phyloP scores from a whole-genome alignment of 345 rosid genomes.

The Populus pruinosa region DNA sequence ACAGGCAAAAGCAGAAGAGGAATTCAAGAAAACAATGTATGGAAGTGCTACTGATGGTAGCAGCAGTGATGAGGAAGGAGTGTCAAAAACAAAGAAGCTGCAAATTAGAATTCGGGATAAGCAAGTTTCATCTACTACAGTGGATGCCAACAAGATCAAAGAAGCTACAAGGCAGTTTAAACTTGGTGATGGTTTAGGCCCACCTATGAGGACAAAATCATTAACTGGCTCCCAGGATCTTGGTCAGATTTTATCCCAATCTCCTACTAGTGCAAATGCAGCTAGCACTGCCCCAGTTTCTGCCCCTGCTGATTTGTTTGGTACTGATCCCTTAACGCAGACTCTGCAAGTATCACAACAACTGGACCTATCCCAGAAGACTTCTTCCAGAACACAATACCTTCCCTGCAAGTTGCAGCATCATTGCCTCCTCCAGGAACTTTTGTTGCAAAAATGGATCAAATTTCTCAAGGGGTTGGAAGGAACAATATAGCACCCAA shows the following conservation, averaged over 20 bases:
- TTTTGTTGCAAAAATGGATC: slow-evolving; percentile 69
- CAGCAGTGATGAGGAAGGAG: slow-evolving; percentile 94
- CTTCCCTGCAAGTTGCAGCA: slow-evolving; percentile 85
- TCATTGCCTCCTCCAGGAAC: slow-evolving; percentile 86
- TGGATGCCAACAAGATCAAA: slow-evolving; percentile 90
- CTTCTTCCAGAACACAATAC: slow-evolving; percentile 86
- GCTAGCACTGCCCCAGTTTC: slow-evolving; percentile 43
- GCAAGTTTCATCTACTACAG: slow-evolving; percentile 61
- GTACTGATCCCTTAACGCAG: slow-evolving; percentile 50
- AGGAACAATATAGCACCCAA: slow-evolving; percentile 34
- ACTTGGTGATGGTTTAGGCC: slow-evolving; percentile 82
- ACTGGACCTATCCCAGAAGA: slow-evolving; percentile 88
- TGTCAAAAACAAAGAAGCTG: slow-evolving; percentile 58
- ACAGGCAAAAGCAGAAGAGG: slow-evolving; percentile 96
- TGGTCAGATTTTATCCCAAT: slow-evolving; percentile 50
- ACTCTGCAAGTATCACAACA: slow-evolving; percentile 48
- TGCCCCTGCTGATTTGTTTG: slow-evolving; percentile 65
- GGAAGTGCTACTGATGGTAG: slow-evolving; percentile 76
- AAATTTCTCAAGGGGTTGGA: slow-evolving; percentile 46
- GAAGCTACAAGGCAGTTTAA: slow-evolving; percentile 85
- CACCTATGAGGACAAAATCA: slow-evolving; percentile 68
- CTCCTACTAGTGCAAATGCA: slow-evolving; percentile 33
- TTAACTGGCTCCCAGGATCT: slow-evolving; percentile 58
- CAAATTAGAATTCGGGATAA: slow-evolving; percentile 92
- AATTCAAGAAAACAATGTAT: slow-evolving; percentile 92